These are phyloP conservation scores for Conringia planisiliqua DNA, from an alignment of 345 rosid species.

Conservation along the genomic window DNA sequence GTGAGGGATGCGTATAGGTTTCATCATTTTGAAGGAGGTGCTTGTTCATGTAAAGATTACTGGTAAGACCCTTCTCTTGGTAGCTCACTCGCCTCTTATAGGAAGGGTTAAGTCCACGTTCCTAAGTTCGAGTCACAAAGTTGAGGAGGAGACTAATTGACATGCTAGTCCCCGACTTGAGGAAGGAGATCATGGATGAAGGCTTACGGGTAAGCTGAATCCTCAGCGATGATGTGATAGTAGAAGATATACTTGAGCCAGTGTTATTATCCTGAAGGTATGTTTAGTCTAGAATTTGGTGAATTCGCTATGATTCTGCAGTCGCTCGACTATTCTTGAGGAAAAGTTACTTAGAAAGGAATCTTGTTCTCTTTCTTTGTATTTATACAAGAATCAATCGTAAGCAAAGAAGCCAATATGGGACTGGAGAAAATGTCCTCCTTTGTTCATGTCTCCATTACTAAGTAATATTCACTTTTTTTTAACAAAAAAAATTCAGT, in stretches of 20 bases:
- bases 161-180: background rate
- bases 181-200: background rate
- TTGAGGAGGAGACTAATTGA: background rate
- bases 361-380: background rate
- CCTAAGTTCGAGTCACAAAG: background rate
- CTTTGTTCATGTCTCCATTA: background rate
- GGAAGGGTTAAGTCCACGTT: background rate
- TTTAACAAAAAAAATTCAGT: background rate
- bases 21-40: slow-evolving; percentile 76
- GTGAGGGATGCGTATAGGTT: slow-evolving; percentile 78
- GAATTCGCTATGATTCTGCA: background rate
- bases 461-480: background rate
- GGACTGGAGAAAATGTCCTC: background rate
- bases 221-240: background rate
- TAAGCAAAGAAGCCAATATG: background rate
- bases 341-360: background rate
- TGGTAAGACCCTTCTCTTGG: slow-evolving; percentile 40
- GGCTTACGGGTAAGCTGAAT: slow-evolving; percentile 46
- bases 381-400: background rate
- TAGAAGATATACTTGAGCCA: background rate
- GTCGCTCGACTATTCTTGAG: background rate
- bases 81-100: background rate
- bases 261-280: background rate
- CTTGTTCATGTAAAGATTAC: slow-evolving; percentile 79
- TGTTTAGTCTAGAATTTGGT: background rate